Evolutionary conservation across 23 red algal genomes (phyloP).

Genomic region (Gracilaria domingensis): DNA sequence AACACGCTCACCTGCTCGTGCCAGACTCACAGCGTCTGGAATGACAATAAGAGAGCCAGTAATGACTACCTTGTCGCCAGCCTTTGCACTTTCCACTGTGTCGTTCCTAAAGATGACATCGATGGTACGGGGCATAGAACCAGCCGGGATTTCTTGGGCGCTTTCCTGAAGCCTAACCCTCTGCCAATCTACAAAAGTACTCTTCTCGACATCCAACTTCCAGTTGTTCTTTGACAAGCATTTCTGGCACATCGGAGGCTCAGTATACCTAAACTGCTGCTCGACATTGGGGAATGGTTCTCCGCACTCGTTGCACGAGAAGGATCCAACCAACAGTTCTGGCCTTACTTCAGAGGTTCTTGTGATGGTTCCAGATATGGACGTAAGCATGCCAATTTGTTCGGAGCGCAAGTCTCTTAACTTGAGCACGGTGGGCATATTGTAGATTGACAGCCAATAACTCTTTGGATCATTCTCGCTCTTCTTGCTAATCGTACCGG

Average conservation of each 20-base stretch:
- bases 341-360: constrained; percentile 94
- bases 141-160: constrained; percentile 95
- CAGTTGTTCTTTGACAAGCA: constrained; percentile 89
- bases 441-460: constrained; percentile 94
- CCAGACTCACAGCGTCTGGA: constrained; percentile 91
- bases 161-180: constrained; percentile 92
- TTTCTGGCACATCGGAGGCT: constrained; percentile 87
- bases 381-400: constrained; percentile 79
- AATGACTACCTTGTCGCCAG: constrained; percentile 91
- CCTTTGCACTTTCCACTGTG: constrained; percentile 95
- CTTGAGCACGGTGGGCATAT: constrained; percentile 84
- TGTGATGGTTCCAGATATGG: constrained; percentile 93
- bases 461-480: constrained; percentile 46
- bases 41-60: constrained; percentile 95
- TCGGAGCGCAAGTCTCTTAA: constrained; percentile 93
- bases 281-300: constrained; percentile 81
- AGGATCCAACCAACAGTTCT: constrained; percentile 88
- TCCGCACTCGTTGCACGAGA: constrained; percentile 86
- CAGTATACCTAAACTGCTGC: constrained; percentile 97
- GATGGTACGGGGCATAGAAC: constrained; percentile 96
- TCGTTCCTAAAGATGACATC: constrained; percentile 99
- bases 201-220: constrained; percentile 88
- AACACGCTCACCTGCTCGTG: constrained; percentile 89
- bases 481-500: not conserved
- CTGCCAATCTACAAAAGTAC: constrained; percentile 97